Evolutionary conservation across 495 filamentous ascomycete genomes (phyloP), one percentile per base, ranked within the genome.

Genomic region (Penicillium simplicissimum): DNA sequence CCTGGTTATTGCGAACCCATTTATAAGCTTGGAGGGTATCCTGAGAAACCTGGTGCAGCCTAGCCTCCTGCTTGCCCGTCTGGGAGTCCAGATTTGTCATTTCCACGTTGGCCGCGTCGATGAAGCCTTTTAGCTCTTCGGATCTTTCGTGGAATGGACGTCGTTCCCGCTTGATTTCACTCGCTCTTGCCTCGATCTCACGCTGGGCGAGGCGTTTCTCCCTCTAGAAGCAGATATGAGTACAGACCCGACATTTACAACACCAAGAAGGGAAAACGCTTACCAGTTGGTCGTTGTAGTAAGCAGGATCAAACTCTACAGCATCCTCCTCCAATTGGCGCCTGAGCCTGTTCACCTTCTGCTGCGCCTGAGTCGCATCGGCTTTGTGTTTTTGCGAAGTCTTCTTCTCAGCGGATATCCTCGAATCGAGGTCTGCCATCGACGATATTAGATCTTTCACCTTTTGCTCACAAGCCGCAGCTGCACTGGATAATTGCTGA

Each of bases 1-100:
- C 71, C 43, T 82, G 84, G 71, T 98, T 86, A 3, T 86, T 69
- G 62, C 88, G 81, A 58, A 97, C 75, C 91, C 93, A 98, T 49
- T 86, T 81, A 85, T 93, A 97, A 23, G 87, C 88, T 65, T 70
- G 80, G 11, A 79, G 76, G 3, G 88, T 85, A 57, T 98, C 91
- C 0, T 34, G 43, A 4, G 89, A 87, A 2, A 79, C 1, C 8
- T 64, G 71, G 38, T 73, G 75, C 10, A 97, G 79, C 64, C 88
- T 85, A 43, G 66, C 82, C 60, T 88, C 81, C 59, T 90, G 87
- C 65, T 90, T 89, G 13, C 95, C 95, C 23, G 86, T 81, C 58
- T 90, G 85, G 2, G 94, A 94, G 43, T 92, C 81, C 31, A 97
- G 77, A 31, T 72, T 77, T 34, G 73, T 66, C n/a, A 93, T 64